Evolutionary conservation across 2,329 filamentous ascomycete genomes (phyloP).

Genomic region (Fusarium sulawesiense): DNA sequence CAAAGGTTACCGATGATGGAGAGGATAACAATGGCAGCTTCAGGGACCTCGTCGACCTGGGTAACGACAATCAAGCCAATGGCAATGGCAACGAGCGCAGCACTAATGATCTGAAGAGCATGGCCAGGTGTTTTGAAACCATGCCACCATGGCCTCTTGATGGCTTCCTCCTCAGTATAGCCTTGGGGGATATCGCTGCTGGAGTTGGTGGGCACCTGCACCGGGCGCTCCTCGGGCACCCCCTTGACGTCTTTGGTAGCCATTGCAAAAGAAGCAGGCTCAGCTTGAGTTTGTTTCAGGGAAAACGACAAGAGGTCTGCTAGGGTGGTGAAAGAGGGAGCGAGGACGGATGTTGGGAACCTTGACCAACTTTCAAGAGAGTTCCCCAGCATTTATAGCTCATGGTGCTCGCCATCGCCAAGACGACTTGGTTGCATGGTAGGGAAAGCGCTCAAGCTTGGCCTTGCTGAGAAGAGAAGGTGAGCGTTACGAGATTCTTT

Average conservation of each 20-base stretch:
- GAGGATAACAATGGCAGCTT: conserved; percentile 54
- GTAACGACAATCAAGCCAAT: conserved; percentile 61
- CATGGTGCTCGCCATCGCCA: conserved; percentile 27
- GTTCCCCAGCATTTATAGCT: conserved; percentile 30
- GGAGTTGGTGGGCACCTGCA: conserved; percentile 37
- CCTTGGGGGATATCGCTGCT: conserved; percentile 21
- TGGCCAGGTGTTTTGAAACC: conserved; percentile 56
- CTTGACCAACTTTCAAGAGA: conserved; percentile 2
- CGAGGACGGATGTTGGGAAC: conserved; percentile 1
- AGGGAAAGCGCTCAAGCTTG: conserved; percentile 32
- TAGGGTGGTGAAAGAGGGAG: conserved; percentile 6
- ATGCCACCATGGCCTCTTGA: conserved; percentile 52
- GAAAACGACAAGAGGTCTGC: conserved; percentile 8
- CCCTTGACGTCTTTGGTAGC: conserved; percentile 35
- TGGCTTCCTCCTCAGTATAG: conserved; percentile 25
- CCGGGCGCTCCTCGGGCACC: conserved; percentile 21
- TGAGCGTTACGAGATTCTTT: conserved; percentile 35
- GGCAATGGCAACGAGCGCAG: conserved; percentile 60
- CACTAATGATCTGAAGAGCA: conserved; percentile 61
- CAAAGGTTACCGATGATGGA: conserved; percentile 62
- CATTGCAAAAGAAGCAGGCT: conserved; percentile 33
- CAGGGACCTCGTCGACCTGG: conserved; percentile 55
- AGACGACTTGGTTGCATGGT: conserved; percentile 23
- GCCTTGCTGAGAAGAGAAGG: conserved; percentile 36
- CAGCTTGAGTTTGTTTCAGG: conserved; percentile 8